Evolutionary conservation across 768 basidiomycete genomes (phyloP), one percentile per base, ranked within the genome.

Genomic region (Kwoniella europaea): DNA sequence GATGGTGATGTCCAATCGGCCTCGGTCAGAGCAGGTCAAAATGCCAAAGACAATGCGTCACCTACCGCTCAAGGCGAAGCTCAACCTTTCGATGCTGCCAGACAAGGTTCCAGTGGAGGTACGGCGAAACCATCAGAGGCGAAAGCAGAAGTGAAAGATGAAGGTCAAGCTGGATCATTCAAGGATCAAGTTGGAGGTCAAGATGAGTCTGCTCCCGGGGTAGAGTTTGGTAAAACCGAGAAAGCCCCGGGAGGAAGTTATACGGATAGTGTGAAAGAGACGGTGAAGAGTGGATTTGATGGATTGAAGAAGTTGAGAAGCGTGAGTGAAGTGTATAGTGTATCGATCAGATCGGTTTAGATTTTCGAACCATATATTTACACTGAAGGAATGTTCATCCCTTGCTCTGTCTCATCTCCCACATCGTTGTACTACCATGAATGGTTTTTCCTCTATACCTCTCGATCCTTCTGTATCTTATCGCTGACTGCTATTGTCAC

Each of bases 151-250:
- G 77, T 72, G 6, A 67, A 72, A 58, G 67, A 65, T 13, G 42
- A 54, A 46, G 69, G 59, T 41, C 44, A 71, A 43, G 35, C 55
- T 7, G 79, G 79, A 13, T 52, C 62, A 5, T 75, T 81, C 57
- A 74, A 73, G 63, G 82, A 83, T 68, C 82, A 83, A 53, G 67
- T 76, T 29, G 82, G 80, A 20, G 82, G 81, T 57, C 78, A 82
- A 67, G 71, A 74, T 52, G 76, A 67, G 9, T 72, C 65, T 15
- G 65, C 53, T n/a, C 58, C 65, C 22, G 73, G 69, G 10, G 73
- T 69, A 13, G 74, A 67, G 63, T 80, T 76, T 57, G 79, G 75
- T 1, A 70, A 69, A 42, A 74, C 75, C 58, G 75, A 77, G 24
- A 78, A 76, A 6, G 68, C 75, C 6, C 61, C 76, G 3, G 81